Base-by-base conservation (phyloP, 805 yeast species). In the Zygoascus flipseniorum region DNA sequence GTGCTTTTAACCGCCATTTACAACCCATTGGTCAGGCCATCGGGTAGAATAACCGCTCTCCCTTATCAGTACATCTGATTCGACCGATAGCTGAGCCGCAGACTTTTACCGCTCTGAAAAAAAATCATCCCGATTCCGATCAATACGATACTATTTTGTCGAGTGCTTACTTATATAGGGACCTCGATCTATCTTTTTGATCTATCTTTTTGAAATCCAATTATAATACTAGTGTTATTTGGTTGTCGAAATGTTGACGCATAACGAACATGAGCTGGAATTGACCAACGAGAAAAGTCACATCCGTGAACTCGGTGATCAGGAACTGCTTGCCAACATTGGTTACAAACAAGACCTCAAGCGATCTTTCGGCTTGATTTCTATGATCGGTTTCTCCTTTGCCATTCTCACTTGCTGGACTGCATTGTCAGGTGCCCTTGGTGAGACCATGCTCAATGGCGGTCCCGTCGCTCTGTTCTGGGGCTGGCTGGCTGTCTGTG, bases 381-480 rank as follows among this genome's bases (percentile, higher is more conserved):
- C 83, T 11, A 60, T 65, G 61, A 41, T 64, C 16, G 69, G 68
- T 1, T 83, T 83, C 43, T 79, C 85, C 1, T 82, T 82, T 63
- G 76, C 83, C 2, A 82, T 83, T 50, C 72, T 83, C 65, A 84
- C 85, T 13, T 72, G 82, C 51, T 74, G 84, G 62, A 83, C 85
- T 10, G 82, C 86, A 4, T 75, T 83, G 52, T 81, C 85, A 3
- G 78, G 86, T 6, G 76, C 84, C n/a, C 70, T 83, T 53, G 74
- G 75, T 62, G 81, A 80, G 60, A 82, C 81, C 46, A 75, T 81
- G 62, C 74, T 78, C 50, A 83, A 82, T 42, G 74, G 82, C 5
- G 88, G 88, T 31, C 77, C 80, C 19, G 77, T 81, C 2, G 82
- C 84, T 16, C 62, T 83, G 26, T 79, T 85, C 5, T 83, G 85